phyloP scores from a whole-genome alignment of 768 basidiomycete genomes.

The Boletus patriciae region DNA sequence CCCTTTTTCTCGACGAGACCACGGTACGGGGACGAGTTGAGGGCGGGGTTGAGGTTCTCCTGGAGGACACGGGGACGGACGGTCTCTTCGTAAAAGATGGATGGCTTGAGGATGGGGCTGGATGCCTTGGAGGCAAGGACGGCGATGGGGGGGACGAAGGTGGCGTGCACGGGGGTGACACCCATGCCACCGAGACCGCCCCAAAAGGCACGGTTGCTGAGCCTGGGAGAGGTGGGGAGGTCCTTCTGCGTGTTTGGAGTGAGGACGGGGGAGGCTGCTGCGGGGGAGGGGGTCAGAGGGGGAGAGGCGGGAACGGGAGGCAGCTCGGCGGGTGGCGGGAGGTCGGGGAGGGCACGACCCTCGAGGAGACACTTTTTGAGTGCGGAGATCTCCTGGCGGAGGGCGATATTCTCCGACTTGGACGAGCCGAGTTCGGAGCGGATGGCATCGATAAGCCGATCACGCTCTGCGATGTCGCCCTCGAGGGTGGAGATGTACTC shows the following conservation, averaged over 20 bases:
- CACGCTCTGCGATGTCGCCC: constrained; percentile 88
- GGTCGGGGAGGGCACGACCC: constrained; percentile 50
- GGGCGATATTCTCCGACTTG: constrained; percentile 77
- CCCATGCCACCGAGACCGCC: constrained; percentile 71
- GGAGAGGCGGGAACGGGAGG: constrained; percentile 42
- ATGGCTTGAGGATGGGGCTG: constrained; percentile 31
- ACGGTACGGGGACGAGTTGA: constrained; percentile 19
- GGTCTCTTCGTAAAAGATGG: constrained; percentile 34
- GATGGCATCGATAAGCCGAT: constrained; percentile 85
- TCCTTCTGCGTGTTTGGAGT: constrained; percentile 80
- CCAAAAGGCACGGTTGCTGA: constrained; percentile 67
- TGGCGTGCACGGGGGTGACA: constrained; percentile 81
- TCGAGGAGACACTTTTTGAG: constrained; percentile 76
- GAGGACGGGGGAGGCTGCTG: constrained; percentile 37
- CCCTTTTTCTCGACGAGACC: constrained; percentile 33
- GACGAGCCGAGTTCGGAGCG: constrained; percentile 78
- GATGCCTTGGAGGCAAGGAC: constrained; percentile 31
- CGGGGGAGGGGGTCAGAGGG: constrained; percentile 30
- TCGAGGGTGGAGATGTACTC: constrained; percentile 96
- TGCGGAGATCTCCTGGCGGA: constrained; percentile 72
- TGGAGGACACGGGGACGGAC: constrained; percentile 23
- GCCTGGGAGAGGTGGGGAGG: constrained; percentile 60
- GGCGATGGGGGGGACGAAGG: constrained; percentile 72
- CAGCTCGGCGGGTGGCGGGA: constrained; percentile 49
- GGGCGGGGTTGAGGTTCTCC: constrained; percentile 29